phyloP scores from a whole-genome alignment of 2,329 filamentous ascomycete species.

The Claviceps monticola region DNA sequence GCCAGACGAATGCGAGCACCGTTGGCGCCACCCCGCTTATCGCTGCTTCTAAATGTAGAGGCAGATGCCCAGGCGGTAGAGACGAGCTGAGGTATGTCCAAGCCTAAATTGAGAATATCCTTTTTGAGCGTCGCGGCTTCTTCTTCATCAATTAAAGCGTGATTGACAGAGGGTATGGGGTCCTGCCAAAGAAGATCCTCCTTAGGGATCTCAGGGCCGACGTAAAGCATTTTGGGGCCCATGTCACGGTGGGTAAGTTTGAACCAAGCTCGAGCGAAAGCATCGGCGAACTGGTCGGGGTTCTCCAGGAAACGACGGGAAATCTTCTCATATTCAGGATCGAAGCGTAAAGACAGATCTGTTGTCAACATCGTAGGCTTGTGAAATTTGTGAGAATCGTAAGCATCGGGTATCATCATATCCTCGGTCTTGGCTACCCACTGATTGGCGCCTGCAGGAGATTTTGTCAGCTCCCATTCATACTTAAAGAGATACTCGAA shows the following conservation, averaged over 20 bases:
- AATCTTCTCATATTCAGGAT: conserved; percentile 64
- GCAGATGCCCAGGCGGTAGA: conserved; percentile 55
- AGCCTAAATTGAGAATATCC: conserved; percentile 48
- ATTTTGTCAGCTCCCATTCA: conserved; percentile 66
- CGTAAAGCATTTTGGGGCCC: conserved; percentile 55
- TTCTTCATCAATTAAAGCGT: conserved; percentile 43
- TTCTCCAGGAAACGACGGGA: conserved; percentile 54
- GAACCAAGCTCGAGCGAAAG: conserved; percentile 66
- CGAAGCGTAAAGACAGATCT: conserved; percentile 58
- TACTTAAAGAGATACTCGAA: conserved; percentile 66
- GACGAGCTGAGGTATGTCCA: conserved; percentile 48
- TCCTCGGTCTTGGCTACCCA: conserved; percentile 60
- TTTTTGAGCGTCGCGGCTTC: conserved; percentile 56
- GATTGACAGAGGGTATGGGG: conserved; percentile 46
- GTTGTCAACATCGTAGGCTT: conserved; percentile 64
- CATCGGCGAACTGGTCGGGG: conserved; percentile 53
- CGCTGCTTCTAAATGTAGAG: conserved; percentile 58
- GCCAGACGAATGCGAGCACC: conserved; percentile 62
- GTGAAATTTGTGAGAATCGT: conserved; percentile 56
- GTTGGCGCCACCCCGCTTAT: conserved; percentile 75
- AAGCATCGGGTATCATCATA: conserved; percentile 56
- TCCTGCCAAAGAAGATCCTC: conserved; percentile 66
- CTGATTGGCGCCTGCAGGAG: conserved; percentile 62
- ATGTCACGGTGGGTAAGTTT: conserved; percentile 73
- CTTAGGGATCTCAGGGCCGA: conserved; percentile 60